These are phyloP conservation scores for Cutaneotrichosporon cavernicola DNA, from an alignment of 1,284 basidiomycete genomes.

Conservation along the genomic window DNA sequence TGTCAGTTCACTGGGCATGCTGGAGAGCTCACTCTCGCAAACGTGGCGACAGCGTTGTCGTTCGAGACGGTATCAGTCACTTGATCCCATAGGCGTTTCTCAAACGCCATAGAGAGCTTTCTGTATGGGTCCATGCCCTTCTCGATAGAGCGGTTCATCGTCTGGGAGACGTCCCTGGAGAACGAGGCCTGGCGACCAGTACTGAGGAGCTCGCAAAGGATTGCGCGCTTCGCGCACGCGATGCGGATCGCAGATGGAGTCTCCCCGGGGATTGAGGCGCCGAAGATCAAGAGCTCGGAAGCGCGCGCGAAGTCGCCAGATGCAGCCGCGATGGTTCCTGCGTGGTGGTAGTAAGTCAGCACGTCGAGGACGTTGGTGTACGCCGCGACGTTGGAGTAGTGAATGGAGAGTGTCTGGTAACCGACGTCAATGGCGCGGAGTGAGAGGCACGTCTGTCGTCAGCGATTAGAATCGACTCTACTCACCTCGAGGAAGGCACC, in stretches of 20 bases:
- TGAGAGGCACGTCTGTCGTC: slow-evolving; percentile 21
- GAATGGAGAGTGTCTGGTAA: not conserved
- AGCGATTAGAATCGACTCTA: not conserved
- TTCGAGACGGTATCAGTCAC: slow-evolving; percentile 19
- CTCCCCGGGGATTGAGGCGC: slow-evolving; percentile 35
- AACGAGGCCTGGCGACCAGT: slow-evolving; percentile 35
- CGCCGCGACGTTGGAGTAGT: slow-evolving; percentile 29
- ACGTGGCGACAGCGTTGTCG: slow-evolving; percentile 5
- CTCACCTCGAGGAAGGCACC: slow-evolving; percentile 43
- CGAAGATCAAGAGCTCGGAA: slow-evolving; percentile 35
- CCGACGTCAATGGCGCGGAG: slow-evolving; percentile 12
- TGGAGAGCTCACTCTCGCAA: slow-evolving; percentile 8
- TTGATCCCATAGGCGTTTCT: slow-evolving; percentile 31
- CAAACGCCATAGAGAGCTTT: slow-evolving; percentile 43
- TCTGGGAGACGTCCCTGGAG: slow-evolving; percentile 36
- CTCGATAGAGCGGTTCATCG: slow-evolving; percentile 36
- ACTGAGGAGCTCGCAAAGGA: slow-evolving; percentile 42
- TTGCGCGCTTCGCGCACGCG: slow-evolving; percentile 43
- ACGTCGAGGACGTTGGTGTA: slow-evolving; percentile 40
- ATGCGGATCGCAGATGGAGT: slow-evolving; percentile 45
- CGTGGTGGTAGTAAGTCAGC: slow-evolving; percentile 48
- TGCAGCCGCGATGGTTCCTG: slow-evolving; percentile 38
- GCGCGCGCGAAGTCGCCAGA: slow-evolving; percentile 32
- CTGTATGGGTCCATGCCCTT: slow-evolving; percentile 33
- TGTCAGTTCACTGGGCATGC: not conserved